phyloP scores from a whole-genome alignment of 1,284 basidiomycete genomes.

The Moesziomyces globuligerus region DNA sequence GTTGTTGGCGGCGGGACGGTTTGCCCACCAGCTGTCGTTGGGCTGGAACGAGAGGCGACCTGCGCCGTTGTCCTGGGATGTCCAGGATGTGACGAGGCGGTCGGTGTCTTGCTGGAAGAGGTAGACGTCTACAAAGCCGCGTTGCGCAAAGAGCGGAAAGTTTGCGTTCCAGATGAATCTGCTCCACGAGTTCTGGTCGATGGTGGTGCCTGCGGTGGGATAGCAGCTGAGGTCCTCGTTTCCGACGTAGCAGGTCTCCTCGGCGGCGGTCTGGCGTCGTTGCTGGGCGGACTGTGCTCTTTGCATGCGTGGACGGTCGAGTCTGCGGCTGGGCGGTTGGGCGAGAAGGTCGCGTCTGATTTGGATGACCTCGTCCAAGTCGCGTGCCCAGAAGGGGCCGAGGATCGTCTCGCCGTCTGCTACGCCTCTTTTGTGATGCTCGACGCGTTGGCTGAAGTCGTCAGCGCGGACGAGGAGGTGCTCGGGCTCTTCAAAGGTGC shows the following conservation, averaged over 20 bases:
- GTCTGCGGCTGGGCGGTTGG: constrained; percentile 1
- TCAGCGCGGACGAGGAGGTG: constrained; percentile 19
- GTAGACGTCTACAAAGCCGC: constrained; percentile 59
- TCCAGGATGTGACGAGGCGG: constrained; percentile 49
- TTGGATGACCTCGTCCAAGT: constrained; percentile 28
- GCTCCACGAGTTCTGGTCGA: constrained; percentile 51
- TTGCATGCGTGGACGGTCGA: constrained; percentile 3
- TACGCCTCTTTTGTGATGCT: constrained; percentile 3
- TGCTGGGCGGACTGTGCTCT: constrained; percentile 7
- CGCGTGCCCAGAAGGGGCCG: constrained; percentile 48
- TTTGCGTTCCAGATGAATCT: constrained; percentile 62
- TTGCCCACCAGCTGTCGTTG: constrained; percentile 55
- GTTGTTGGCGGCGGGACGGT: constrained; percentile 44
- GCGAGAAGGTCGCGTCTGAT: constrained; percentile 30
- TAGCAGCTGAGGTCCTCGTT: constrained; percentile 60
- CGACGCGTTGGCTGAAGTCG: constrained; percentile 18
- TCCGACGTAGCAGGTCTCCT: constrained; percentile 55
- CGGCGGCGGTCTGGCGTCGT: constrained; percentile 46
- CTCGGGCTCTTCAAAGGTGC: constrained; percentile 32
- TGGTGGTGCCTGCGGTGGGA: constrained; percentile 43
- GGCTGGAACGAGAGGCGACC: constrained; percentile 56
- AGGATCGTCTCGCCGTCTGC: constrained; percentile 30
- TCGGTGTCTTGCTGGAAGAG: constrained; percentile 59
- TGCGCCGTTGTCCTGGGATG: constrained; percentile 47
- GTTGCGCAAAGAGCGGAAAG: constrained; percentile 54